Conservation (phyloP, 2,329 filamentous ascomycete genomes). For the Blastomyces silverae region DNA sequence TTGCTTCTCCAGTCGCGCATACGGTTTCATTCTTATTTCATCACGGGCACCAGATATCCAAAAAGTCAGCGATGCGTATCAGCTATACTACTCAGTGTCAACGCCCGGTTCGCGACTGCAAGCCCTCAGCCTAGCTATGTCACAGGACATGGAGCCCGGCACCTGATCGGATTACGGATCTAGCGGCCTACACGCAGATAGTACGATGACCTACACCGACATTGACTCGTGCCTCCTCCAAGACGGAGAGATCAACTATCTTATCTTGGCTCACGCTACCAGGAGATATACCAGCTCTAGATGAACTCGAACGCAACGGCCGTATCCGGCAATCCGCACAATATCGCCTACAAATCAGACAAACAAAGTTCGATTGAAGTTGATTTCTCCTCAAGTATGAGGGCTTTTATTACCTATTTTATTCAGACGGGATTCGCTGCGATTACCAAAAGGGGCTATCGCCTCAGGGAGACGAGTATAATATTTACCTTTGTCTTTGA, state of each 20-base stretch:
- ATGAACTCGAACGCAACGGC: conserved; percentile 36
- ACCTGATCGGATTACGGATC: conserved; percentile 34
- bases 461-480: conserved; percentile 56
- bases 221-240: conserved; percentile 54
- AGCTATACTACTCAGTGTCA: conserved; percentile 61
- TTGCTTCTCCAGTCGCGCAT: not conserved
- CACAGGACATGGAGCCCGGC: conserved; percentile 35
- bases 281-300: conserved; percentile 54
- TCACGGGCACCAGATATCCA: conserved; percentile 57
- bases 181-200: conserved; percentile 34
- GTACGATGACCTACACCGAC: conserved; percentile 48
- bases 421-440: conserved; percentile 56
- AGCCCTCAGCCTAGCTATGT: conserved; percentile 55
- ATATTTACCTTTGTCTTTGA: conserved; percentile 53
- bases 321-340: conserved; percentile 32
- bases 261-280: conserved; percentile 64
- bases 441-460: conserved; percentile 48
- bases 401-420: conserved; percentile 59
- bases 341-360: conserved; percentile 50
- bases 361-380: conserved; percentile 53
- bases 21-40: not conserved
- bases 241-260: conserved; percentile 39
- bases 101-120: conserved; percentile 55
- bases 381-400: conserved; percentile 50
- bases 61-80: conserved; percentile 53